Conservation (phyloP, 805 yeast genomes). For the Diddensiella caesifluorescens region DNA sequence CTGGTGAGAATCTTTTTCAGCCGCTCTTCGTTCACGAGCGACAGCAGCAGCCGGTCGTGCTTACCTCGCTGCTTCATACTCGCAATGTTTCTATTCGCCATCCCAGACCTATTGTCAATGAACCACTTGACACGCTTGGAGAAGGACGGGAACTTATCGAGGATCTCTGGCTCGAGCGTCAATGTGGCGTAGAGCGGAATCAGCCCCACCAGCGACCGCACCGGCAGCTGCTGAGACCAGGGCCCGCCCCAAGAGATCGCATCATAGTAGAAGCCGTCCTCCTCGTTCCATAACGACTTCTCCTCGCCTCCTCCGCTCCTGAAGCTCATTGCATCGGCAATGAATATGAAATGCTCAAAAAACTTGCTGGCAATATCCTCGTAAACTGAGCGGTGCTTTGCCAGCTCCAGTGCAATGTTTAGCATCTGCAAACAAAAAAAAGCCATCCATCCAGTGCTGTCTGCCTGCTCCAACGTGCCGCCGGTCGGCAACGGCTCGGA, state of each 20-base stretch:
- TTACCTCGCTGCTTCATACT: slow-evolving; percentile 73
- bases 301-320: slow-evolving; percentile 44
- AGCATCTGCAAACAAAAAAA: slow-evolving; percentile 86
- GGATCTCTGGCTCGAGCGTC: slow-evolving; percentile 78
- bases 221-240: slow-evolving; percentile 62
- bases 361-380: slow-evolving; percentile 93
- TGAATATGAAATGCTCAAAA: slow-evolving; percentile 84
- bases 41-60: slow-evolving; percentile 72
- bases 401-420: slow-evolving; percentile 84
- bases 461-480: slow-evolving; percentile 86
- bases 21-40: slow-evolving; percentile 78
- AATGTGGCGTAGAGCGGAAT: slow-evolving; percentile 87
- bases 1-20: slow-evolving; percentile 66
- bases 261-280: slow-evolving; percentile 84
- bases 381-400: slow-evolving; percentile 77
- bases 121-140: slow-evolving; percentile 83
- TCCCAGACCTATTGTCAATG: slow-evolving; percentile 56
- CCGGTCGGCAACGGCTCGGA: slow-evolving; percentile 93
- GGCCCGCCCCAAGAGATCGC: slow-evolving; percentile 79
- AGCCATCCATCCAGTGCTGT: slow-evolving; percentile 97
- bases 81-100: slow-evolving; percentile 80
- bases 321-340: slow-evolving; percentile 91
- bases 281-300: slow-evolving; percentile 82
- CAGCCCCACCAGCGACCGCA: slow-evolving; percentile 83
- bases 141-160: slow-evolving; percentile 74